Conservation (phyloP, 2,329 filamentous ascomycete genomes). For the Sclerotinia trifoliorum region DNA sequence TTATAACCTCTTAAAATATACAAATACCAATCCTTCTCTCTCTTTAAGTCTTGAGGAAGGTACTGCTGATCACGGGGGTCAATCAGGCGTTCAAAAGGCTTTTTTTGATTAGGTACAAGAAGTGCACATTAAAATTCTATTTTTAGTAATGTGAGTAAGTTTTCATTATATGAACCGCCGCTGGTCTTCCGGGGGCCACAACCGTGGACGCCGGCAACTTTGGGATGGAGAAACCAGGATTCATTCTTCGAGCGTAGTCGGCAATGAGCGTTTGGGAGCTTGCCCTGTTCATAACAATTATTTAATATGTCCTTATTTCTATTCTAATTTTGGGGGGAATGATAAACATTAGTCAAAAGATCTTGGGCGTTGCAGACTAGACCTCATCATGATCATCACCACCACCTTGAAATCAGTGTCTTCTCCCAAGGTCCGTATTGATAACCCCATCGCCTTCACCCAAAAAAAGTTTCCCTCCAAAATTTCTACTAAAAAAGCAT, state of each 20-base stretch:
- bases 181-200: not conserved
- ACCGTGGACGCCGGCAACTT: too few species aligned
- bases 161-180: not conserved
- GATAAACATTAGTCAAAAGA: too few species aligned
- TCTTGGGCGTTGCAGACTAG: too few species aligned
- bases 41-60: too few species aligned
- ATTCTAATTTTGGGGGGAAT: too few species aligned
- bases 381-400: too few species aligned
- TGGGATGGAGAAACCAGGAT: not conserved
- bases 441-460: slow-evolving; percentile 46
- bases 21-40: not conserved
- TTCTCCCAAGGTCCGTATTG: slow-evolving; percentile 51
- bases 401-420: slow-evolving; percentile 49
- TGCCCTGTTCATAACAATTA: too few species aligned
- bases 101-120: slow-evolving; percentile 34
- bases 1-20: slow-evolving; percentile 36
- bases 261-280: not conserved
- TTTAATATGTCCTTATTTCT: too few species aligned
- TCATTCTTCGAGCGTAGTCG: not conserved
- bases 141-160: slow-evolving; percentile 52
- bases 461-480: slow-evolving; percentile 52
- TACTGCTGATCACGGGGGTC: not conserved
- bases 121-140: slow-evolving; percentile 60
- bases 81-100: slow-evolving; percentile 27
- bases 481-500: slow-evolving; percentile 54